phyloP scores from a whole-genome alignment of 1,284 basidiomycete genomes.

The Tilletiaria anomala region DNA sequence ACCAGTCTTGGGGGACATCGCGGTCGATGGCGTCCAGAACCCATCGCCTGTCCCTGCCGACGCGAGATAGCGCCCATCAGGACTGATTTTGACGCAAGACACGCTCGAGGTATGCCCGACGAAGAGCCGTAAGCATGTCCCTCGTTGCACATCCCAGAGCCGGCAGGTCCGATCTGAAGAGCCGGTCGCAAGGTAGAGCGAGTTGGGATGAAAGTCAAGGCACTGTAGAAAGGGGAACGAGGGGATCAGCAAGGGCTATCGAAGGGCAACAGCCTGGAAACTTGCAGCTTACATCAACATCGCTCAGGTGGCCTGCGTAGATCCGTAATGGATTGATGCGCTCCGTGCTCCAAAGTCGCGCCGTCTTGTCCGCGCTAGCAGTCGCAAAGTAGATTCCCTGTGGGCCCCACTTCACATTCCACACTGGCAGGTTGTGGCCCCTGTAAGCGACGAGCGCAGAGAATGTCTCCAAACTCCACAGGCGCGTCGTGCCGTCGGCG shows the following conservation, averaged over 20 bases:
- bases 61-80: slow-evolving; percentile 84
- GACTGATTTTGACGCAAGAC: slow-evolving; percentile 74
- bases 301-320: slow-evolving; percentile 89
- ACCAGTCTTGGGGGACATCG: background rate
- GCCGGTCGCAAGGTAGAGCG: slow-evolving; percentile 88
- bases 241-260: slow-evolving; percentile 2
- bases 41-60: slow-evolving; percentile 47
- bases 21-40: slow-evolving; percentile 5
- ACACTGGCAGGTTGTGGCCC: slow-evolving; percentile 92
- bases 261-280: background rate
- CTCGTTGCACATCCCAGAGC: slow-evolving; percentile 95
- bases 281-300: slow-evolving; percentile 69
- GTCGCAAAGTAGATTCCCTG: slow-evolving; percentile 97
- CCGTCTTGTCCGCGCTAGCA: slow-evolving; percentile 81
- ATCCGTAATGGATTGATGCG: slow-evolving; percentile 71
- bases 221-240: slow-evolving; percentile 51
- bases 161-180: slow-evolving; percentile 90
- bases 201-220: slow-evolving; percentile 92
- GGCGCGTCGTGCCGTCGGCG: slow-evolving; percentile 75
- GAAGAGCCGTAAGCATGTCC: slow-evolving; percentile 83
- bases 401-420: slow-evolving; percentile 98
- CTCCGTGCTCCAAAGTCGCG: slow-evolving; percentile 91
- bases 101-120: slow-evolving; percentile 84
- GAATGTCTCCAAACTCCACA: slow-evolving; percentile 94
- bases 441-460: slow-evolving; percentile 84